phyloP scores from a whole-genome alignment of 352 stramenopile genomes.

The Aphanomyces invadans region DNA sequence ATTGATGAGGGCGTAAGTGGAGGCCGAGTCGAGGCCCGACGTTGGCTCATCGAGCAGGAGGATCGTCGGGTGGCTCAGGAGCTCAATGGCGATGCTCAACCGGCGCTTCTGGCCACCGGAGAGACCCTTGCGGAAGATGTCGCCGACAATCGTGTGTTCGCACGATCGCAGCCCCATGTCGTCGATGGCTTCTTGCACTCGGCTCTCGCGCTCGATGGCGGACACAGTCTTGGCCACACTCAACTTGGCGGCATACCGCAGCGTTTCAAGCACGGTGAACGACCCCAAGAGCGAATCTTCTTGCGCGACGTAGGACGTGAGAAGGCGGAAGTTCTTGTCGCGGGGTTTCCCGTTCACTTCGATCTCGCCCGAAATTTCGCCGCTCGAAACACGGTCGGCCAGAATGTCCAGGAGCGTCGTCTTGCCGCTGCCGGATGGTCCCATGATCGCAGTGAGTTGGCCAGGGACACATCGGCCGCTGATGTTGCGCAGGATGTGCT shows the following conservation, averaged over 20 bases:
- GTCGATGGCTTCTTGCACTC: conserved; percentile 42
- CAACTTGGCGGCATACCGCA: conserved; percentile 52
- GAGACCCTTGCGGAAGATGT: conserved; percentile 81
- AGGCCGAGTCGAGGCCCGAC: conserved; percentile 43
- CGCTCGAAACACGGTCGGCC: conserved; percentile 46
- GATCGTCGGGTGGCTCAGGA: conserved; percentile 59
- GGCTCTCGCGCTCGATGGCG: conserved; percentile 27
- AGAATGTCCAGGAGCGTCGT: conserved; percentile 33
- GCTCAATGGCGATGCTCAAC: conserved; percentile 68
- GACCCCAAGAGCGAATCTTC: conserved; percentile 54
- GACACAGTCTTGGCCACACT: conserved; percentile 37
- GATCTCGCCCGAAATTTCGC: conserved; percentile 36
- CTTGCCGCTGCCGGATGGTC: conserved; percentile 27
- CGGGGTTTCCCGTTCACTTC: conserved; percentile 42
- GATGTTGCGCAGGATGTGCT: conserved; percentile 30
- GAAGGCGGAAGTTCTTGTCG: conserved; percentile 34
- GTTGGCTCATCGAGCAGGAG: conserved; percentile 79
- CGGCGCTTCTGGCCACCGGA: conserved; percentile 71
- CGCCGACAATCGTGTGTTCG: conserved; percentile 55
- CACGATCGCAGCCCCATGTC: conserved; percentile 45
- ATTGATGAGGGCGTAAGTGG: conserved; percentile 43
- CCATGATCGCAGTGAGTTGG: conserved; percentile 26
- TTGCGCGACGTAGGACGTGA: conserved; percentile 61
- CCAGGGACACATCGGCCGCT: conserved; percentile 24
- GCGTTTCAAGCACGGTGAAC: conserved; percentile 60